Percentiles rank a stretch among this genome's conserved stretches.
Conservation (phyloP, 768 basidiomycete genomes). For the Podaxis sp. region DNA sequence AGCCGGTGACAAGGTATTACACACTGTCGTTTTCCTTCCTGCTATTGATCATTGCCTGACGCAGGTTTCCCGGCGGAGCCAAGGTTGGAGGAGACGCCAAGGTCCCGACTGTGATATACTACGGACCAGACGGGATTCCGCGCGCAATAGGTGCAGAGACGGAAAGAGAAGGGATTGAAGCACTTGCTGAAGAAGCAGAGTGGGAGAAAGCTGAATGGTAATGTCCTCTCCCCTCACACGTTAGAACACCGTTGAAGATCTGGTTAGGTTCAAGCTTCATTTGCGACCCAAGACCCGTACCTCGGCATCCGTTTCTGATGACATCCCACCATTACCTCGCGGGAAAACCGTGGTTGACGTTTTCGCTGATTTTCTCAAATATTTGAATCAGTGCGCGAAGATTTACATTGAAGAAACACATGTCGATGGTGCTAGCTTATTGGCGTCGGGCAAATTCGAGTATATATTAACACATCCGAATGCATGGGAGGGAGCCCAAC, state of each 20-base stretch:
- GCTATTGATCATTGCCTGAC: neutral
- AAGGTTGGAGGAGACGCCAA: constrained; percentile 43
- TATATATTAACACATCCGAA: constrained; percentile 52
- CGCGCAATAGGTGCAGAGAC: constrained; percentile 47
- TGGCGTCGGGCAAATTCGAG: constrained; percentile 27
- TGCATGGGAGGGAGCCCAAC: constrained; percentile 55
- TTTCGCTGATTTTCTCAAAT: constrained; percentile 41
- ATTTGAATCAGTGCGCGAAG: constrained; percentile 36
- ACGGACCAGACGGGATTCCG: constrained; percentile 36
- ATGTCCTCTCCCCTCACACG: constrained; percentile 22
- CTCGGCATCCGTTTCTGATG: constrained; percentile 6
- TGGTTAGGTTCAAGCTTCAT: constrained; percentile 30
- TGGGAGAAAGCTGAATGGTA: constrained; percentile 50
- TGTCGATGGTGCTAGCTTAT: constrained; percentile 31
- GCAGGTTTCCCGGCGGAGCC: constrained; percentile 29
- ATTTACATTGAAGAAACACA: constrained; percentile 40
- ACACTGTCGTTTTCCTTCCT: constrained; percentile 17
- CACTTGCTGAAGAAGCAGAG: constrained; percentile 39
- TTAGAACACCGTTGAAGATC: constrained; percentile 12
- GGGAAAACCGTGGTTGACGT: constrained; percentile 34
- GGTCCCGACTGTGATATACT: constrained; percentile 47
- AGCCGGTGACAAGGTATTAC: constrained; percentile 36
- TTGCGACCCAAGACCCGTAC: constrained; percentile 17
- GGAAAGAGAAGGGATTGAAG: constrained; percentile 32
- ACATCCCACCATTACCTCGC: constrained; percentile 31